Conservation (phyloP, 495 filamentous ascomycete species). For the Chaetomidium leptoderma region DNA sequence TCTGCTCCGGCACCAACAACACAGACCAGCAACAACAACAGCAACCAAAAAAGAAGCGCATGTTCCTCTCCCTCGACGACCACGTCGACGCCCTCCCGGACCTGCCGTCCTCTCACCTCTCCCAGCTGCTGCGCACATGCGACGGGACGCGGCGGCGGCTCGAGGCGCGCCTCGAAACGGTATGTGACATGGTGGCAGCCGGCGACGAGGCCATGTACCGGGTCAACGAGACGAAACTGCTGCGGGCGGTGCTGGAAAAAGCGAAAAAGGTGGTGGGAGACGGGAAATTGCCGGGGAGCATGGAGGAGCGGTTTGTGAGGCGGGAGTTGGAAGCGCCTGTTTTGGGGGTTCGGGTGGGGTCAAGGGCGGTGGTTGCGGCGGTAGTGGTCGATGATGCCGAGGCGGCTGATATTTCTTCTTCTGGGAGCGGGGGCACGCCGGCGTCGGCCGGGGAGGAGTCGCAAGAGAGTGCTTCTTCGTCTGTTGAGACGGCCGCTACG, state of each 20-base stretch:
- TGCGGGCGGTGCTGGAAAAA: slow-evolving; percentile 64
- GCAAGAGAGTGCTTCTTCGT: slow-evolving; percentile 32
- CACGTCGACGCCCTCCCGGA: slow-evolving; percentile 64
- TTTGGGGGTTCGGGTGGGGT: slow-evolving; percentile 48
- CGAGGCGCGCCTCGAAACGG: slow-evolving; percentile 48
- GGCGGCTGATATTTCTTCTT: too few relatives aligned
- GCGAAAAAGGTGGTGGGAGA: slow-evolving; percentile 57
- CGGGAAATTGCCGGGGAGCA: slow-evolving; percentile 63
- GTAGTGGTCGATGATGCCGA: slow-evolving; percentile 30
- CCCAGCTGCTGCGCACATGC: slow-evolving; percentile 48
- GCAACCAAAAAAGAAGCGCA: slow-evolving; percentile 39
- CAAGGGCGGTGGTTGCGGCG: slow-evolving; percentile 23
- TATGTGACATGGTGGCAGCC: slow-evolving; percentile 76
- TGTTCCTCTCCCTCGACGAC: slow-evolving; percentile 78
- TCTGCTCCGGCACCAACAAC: slow-evolving; percentile 23
- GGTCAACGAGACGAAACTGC: slow-evolving; percentile 63
- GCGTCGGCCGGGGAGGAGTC: slow-evolving; percentile 34
- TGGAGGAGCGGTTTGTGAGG: slow-evolving; percentile 81
- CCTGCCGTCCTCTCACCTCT: slow-evolving; percentile 52
- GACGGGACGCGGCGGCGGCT: slow-evolving; percentile 37
- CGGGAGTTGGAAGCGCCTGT: slow-evolving; percentile 72
- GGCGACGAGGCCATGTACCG: slow-evolving; percentile 81
- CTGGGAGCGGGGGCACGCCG: slow-evolving; percentile 27
- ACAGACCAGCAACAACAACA: slow-evolving; percentile 29
- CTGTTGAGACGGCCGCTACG: slow-evolving; percentile 41